Percentiles rank a stretch among this genome's conserved stretches.
phyloP scores from a whole-genome alignment of 1,284 basidiomycete species.

The Malassezia psittaci region DNA sequence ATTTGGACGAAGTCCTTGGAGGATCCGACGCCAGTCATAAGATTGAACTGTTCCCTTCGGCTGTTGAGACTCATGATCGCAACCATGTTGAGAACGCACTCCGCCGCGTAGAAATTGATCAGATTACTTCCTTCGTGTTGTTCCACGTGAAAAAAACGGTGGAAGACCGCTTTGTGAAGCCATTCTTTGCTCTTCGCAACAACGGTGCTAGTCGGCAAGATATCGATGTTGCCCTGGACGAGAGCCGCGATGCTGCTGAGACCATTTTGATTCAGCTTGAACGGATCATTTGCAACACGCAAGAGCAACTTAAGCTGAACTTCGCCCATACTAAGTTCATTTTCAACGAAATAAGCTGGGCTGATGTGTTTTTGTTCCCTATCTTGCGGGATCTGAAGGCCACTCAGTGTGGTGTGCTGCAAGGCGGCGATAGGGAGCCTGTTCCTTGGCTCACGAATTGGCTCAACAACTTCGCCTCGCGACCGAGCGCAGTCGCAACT shows the following conservation, averaged over 20 bases:
- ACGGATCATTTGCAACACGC: conserved; percentile 1
- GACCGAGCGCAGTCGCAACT: conserved; percentile 7
- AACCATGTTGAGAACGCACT: conserved; percentile 1
- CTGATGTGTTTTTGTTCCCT: conserved; percentile 15
- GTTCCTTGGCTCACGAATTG: conserved; percentile 13
- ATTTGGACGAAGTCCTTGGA: conserved; percentile 12
- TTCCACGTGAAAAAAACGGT: conserved; percentile 4
- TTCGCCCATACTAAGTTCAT: neutral
- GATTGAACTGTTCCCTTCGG: conserved; percentile 2
- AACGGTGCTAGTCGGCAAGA: conserved; percentile 12
- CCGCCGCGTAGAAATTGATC: conserved; percentile 5
- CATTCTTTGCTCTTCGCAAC: conserved; percentile 17
- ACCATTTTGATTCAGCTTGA: conserved; percentile 11
- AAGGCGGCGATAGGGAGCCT: neutral
- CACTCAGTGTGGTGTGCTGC: conserved; percentile 6
- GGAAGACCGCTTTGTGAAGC: conserved; percentile 15
- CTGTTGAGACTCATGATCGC: neutral
- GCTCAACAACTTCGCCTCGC: conserved; percentile 6
- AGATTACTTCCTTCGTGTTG: conserved; percentile 1
- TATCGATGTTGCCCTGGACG: conserved; percentile 8
- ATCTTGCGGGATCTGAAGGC: conserved; percentile 16
- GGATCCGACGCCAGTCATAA: neutral
- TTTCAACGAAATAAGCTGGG: conserved; percentile 9
- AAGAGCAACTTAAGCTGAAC: conserved; percentile 1
- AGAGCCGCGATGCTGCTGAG: neutral